Conservation (phyloP, 352 stramenopile genomes). For the Globisporangium alternatum region DNA sequence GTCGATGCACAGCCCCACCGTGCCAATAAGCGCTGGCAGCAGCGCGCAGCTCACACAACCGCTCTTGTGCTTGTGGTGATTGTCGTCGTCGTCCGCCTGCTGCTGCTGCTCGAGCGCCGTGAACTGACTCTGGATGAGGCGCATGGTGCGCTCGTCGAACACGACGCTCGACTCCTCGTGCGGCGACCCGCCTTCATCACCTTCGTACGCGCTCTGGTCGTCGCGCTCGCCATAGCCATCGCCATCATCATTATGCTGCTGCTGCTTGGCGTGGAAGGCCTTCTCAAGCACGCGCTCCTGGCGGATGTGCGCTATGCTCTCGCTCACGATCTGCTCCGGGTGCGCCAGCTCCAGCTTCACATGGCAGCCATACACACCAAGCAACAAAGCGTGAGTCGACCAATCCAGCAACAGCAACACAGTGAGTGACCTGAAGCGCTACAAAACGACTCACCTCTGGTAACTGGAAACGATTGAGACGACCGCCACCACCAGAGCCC, state of each 20-base stretch:
- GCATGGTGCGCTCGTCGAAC: slow-evolving; percentile 61
- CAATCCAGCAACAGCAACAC: too few relatives aligned
- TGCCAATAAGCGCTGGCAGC: slow-evolving; percentile 39
- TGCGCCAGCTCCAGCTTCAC: slow-evolving; percentile 62
- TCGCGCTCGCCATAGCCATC: slow-evolving; percentile 6
- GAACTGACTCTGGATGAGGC: slow-evolving; percentile 55
- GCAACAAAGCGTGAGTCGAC: neutral
- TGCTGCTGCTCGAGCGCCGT: slow-evolving; percentile 30
- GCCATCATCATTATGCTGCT: slow-evolving; percentile 18
- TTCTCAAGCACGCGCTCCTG: slow-evolving; percentile 57
- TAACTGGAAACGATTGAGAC: slow-evolving; percentile 55
- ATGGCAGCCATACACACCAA: neutral
- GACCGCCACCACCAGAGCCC: neutral
- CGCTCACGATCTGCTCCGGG: slow-evolving; percentile 70
- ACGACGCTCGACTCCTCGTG: slow-evolving; percentile 34
- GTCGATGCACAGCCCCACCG: slow-evolving; percentile 38
- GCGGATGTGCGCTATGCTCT: slow-evolving; percentile 67
- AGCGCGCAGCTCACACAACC: slow-evolving; percentile 54
- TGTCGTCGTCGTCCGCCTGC: slow-evolving; percentile 10
- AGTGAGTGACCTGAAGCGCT: neutral
- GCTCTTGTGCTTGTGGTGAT: slow-evolving; percentile 23
- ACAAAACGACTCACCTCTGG: slow-evolving; percentile 36
- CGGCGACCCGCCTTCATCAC: neutral
- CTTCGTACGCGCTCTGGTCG: slow-evolving; percentile 13
- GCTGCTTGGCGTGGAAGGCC: slow-evolving; percentile 28